Base-by-base conservation (phyloP, 148 eudicot genomes). In the Camellia sinensis region DNA sequence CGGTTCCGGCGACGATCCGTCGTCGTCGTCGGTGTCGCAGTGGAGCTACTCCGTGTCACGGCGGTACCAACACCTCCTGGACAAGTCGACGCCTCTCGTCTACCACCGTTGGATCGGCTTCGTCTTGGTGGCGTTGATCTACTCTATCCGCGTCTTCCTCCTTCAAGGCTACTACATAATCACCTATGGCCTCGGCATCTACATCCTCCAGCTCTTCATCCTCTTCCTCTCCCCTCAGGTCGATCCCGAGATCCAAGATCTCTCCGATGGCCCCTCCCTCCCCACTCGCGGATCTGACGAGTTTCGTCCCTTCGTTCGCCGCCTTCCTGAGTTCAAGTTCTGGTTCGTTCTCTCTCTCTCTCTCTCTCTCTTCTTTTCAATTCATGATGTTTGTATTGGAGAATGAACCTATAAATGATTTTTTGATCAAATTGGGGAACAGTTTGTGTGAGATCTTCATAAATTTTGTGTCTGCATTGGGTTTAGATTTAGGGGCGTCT, bases 281-380 rank as follows among this genome's bases (percentile, higher is more conserved):
- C 91, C 91, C 72, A 85, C 88, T 11, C 88, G 84, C 19, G 89
- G 82, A 45, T 87, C 89, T 52, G 89, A 89, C 21, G 91, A 89
- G 82, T 89, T 89, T 18, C 89, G 91, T 50, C 91, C 91, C 40
- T 89, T 89, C 40, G 89, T 89, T 69, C 85, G 91, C 43, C 88
- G 91, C 59, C 86, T 89, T 5, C 89, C 91, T 9, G 91, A 89
- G 76, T 89, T 89, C 80, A 89, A 89, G 80, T 89, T 89, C 81
- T 89, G 91, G 91, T 89, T 44, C 43, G 72, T 77, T 72, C 17
- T 37, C 14, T 57, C 15, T 74, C 7, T 53, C 0, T 9, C 53
- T 17, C 19, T 1, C 3, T 14, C 45, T 22, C 48, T 17, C 15
- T 74, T 40, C 52, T 7, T 48, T 54, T 48, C 40, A 45, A 10